Base-by-base conservation (phyloP, 2,329 filamentous ascomycete genomes). In the Davidsoniella australis region DNA sequence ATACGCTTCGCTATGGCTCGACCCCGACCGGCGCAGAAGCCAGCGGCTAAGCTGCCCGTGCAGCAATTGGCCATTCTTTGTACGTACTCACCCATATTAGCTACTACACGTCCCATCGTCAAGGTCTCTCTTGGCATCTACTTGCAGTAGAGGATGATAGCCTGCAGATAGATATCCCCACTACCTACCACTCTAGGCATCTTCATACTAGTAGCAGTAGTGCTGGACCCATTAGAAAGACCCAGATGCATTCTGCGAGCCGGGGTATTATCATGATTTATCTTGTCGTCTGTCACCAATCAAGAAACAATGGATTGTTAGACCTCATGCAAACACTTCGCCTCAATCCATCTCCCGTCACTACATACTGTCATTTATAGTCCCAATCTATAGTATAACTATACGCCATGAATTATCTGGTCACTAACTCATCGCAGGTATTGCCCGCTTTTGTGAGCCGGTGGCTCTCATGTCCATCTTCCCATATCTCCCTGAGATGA, bases 401-500 rank as follows among this genome's bases (percentile, higher is more conserved):
- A 12, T 33, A 33, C 29, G 29, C 12, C 12, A 33, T 33, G 29
- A 5, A 33, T 4, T 12, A 10, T 33, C 8, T 12, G 4, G 8
- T 33, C 12, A 33, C 29, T 33, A 12, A 33, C 29, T 36, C 20
- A 20, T 29, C 24, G 9, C 56, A 86, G 83, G 82, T 61, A 72
- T 86, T 66, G 85, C 82, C 60, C 75, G 84, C 59, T 82, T 89
- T 59, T 80, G 83, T 53, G 84, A 89, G 61, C 84, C 84, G 7
- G 66, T 82, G 53, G 74, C 82, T 6, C 68, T 83, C 57, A 85
- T 82, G 12, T 84, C 80, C 20, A 76, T 85, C 55, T 80, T 80
- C 53, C 82, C 81, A 60, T 73, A 71, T 56, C 70, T 81, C 55
- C 83, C 83, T 9, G 83, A 88, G 63, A 91, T 94, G 83, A 82